Base-by-base conservation (phyloP, 1,139 yeast species). In the Hansenula lynferdii region DNA sequence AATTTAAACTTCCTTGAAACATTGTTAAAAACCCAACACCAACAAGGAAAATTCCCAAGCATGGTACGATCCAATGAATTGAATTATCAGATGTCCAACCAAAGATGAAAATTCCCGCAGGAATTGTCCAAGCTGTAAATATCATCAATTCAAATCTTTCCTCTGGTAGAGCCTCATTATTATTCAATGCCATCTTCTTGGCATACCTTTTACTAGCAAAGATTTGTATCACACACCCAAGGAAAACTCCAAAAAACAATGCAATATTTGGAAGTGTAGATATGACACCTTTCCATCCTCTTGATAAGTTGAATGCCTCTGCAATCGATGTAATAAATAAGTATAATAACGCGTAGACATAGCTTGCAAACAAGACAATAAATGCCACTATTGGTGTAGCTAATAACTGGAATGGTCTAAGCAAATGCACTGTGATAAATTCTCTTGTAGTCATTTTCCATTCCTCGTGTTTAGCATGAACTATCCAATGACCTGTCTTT, bases 21-120 rank as follows among this genome's bases (percentile, higher is more conserved):
- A 79, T 66, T 48, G 73, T 62, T 36, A 79, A 67, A 49, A 79
- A 69, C 2, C 89, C 89, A 43, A 69, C 62, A 0, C 85, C 87
- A 51, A 78, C 70, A 28, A 80, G 66, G 15, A 64, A 56, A 16
- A 82, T 73, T 1, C 86, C 80, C 15, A 78, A 61, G 29, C 77
- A 65, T 0, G 87, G 85, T 3, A 69, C 80, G 44, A 80, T 67
- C 87, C 89, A 84, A 54, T 76, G 86, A 21, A 78, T 62, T 11
- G 57, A 44, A 0, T 53, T 50, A 42, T 64, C 60, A 15, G 70
- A 65, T 0, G 87, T 73, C 89, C 90, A 82, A 3, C 82, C 86
- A 50, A 80, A 70, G 61, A 85, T 67, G 57, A 83, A 80, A 39
- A 81, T 67, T 0, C 86, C 80, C 14, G 72, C 66, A 1, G 90